These are phyloP conservation scores for Aegilops speltoides DNA, from an alignment of 176 grass and related monocot species.

Conservation along the genomic window DNA sequence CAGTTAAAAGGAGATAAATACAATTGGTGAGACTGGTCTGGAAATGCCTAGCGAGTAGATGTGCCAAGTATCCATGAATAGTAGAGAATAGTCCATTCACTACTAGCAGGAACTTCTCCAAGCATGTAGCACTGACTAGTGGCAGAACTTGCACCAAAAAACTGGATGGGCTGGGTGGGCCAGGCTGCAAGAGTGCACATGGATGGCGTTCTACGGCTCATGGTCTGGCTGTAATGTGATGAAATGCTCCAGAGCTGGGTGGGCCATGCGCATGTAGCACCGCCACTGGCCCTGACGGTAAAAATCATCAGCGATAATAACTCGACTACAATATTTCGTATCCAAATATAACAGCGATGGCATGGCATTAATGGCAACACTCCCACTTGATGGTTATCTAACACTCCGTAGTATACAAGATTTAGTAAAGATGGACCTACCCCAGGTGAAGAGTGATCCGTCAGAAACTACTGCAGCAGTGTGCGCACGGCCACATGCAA, in stretches of 20 bases:
- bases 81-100: not conserved
- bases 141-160: too few relatives aligned
- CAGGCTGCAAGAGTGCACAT: too few relatives aligned
- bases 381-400: conserved; percentile 1
- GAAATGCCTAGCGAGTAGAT: not conserved
- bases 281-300: too few relatives aligned
- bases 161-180: too few relatives aligned
- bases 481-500: conserved; percentile 84
- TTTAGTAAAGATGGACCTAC: conserved; percentile 38
- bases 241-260: too few relatives aligned
- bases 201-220: too few relatives aligned
- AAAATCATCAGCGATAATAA: conserved; percentile 12
- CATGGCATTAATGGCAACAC: not conserved
- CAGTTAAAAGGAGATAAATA: conserved; percentile 4
- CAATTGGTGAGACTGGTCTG: not conserved
- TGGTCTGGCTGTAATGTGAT: too few relatives aligned
- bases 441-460: conserved; percentile 89
- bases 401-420: not conserved
- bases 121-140: not conserved
- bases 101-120: not conserved
- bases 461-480: conserved; percentile 86
- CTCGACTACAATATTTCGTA: not conserved
- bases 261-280: too few relatives aligned
- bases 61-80: not conserved
- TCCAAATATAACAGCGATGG: conserved; percentile 12